Base-by-base conservation (phyloP, 2,329 filamentous ascomycete genomes). In the Pseudogymnoascus sp. region DNA sequence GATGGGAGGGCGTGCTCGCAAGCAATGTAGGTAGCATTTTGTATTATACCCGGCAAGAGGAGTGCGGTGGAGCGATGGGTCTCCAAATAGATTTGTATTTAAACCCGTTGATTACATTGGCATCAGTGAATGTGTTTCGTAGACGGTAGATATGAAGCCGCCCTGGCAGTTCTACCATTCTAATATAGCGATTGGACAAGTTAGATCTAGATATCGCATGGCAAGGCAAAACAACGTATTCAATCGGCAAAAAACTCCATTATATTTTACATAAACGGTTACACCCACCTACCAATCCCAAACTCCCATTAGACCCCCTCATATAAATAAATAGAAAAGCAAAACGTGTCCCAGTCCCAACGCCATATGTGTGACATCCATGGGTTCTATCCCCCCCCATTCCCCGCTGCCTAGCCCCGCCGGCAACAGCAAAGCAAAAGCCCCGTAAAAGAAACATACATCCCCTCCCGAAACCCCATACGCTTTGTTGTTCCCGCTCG, bases 261-360 rank as follows among this genome's bases (percentile, higher is more conserved):
- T 56, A 56, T 56, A 56, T 56, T 56, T 33, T 56, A 56, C 50
- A 56, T 56, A 56, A 56, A 56, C 50, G 50, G 28, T 56, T 56
- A 56, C 50, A 56, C 50, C 50, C 50, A 56, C 28, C 50, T 28
- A 56, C 8, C 50, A 56, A 56, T 56, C 50, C 50, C 50, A 33
- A 56, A 56, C 50, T 56, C 50, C 50, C 50, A 33, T 33, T 56
- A 33, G 10, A 56, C 28, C 50, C 25, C 50, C 28, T 56, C 50
- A 56, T 56, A 56, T 56, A 56, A 56, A 56, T 53, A 53, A 47
- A 50, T 25, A 50, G 25, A 50, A 25, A 33, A 12, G 23, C 44
- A 56, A 42, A 42, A 56, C 33, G 50, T 33, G 50, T 16, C 50
- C 50, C 50, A 11, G 28, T 56, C 50, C 50, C 50, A 56, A 56